Evolutionary conservation across 306 rosid species (phyloP).

Genomic region (Clitoria ternatea): DNA sequence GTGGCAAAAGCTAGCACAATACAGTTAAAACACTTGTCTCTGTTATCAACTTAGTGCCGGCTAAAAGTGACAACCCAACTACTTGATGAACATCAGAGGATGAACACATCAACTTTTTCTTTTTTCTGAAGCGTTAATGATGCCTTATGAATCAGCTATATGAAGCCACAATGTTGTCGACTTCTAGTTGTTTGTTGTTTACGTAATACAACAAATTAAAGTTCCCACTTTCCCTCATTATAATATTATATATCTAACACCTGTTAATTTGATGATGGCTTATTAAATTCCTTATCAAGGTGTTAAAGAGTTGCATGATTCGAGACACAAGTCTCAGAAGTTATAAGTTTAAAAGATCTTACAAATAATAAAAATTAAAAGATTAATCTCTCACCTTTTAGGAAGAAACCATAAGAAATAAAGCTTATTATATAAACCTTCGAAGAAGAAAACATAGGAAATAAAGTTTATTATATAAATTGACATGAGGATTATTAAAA

Average conservation of each 20-base stretch:
- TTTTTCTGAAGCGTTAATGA: slow-evolving; percentile 15
- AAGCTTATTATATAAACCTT: no score
- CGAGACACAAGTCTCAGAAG: no score
- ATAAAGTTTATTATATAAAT: no score
- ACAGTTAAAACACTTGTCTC: slow-evolving; percentile 18
- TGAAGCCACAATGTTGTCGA: slow-evolving; percentile 11
- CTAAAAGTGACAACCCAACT: slow-evolving; percentile 30
- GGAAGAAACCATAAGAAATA: no score
- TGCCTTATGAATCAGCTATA: not conserved
- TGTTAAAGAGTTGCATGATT: no score
- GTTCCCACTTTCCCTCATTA: not conserved
- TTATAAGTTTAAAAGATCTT: no score
- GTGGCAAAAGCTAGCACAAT: slow-evolving; percentile 3
- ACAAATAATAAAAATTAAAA: no score
- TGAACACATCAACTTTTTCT: slow-evolving; percentile 15
- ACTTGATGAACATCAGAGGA: slow-evolving; percentile 3
- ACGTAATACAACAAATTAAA: slow-evolving; percentile 19
- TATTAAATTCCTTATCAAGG: no score
- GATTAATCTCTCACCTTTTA: no score
- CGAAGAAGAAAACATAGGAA: no score
- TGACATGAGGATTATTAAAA: no score
- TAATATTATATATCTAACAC: not conserved
- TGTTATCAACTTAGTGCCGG: slow-evolving; percentile 21
- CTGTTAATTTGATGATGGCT: no score
- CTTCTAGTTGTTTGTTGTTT: not conserved